Evolutionary conservation across 202 grass and related monocot genomes (phyloP).

Genomic region (Elaeis oleifera): DNA sequence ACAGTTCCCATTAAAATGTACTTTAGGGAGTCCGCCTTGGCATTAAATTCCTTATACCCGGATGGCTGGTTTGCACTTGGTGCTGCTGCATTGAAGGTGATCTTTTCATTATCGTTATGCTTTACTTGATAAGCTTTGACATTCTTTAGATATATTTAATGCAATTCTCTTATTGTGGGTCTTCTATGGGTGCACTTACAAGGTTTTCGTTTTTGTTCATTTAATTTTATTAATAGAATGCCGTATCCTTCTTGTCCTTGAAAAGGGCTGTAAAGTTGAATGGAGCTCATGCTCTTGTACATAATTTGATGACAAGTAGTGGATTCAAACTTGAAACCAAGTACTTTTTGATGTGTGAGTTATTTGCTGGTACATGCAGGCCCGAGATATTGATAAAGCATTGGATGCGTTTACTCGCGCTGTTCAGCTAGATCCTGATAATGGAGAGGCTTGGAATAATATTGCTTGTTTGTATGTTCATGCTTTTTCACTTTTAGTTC

Average conservation of each 20-base stretch:
- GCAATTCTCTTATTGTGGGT: too few relatives aligned
- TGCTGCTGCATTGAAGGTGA: slow-evolving; percentile 84
- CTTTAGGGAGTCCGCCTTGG: slow-evolving; percentile 83
- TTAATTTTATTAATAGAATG: too few relatives aligned
- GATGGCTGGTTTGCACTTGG: slow-evolving; percentile 96
- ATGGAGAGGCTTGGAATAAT: slow-evolving; percentile 99
- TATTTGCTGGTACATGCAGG: slow-evolving; percentile 37
- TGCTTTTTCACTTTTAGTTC: slow-evolving; percentile 10
- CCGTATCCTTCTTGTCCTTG: too few relatives aligned
- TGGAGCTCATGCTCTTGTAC: too few relatives aligned
- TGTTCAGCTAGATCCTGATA: slow-evolving; percentile 98
- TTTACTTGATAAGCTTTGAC: too few relatives aligned
- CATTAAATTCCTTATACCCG: slow-evolving; percentile 80
- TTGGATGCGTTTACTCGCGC: slow-evolving; percentile 84
- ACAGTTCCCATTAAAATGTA: slow-evolving; percentile 10
- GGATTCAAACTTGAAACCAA: not conserved
- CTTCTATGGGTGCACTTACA: too few relatives aligned
- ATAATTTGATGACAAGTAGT: too few relatives aligned
- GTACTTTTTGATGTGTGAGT: not conserved
- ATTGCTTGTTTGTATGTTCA: slow-evolving; percentile 75
- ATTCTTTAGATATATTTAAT: too few relatives aligned
- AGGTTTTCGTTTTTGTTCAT: too few relatives aligned
- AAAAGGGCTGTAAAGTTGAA: too few relatives aligned
- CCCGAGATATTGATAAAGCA: slow-evolving; percentile 81
- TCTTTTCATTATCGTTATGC: slow-evolving; percentile 3